Conservation (phyloP, 2,329 filamentous ascomycete genomes). For the Aspergillus sp. region DNA sequence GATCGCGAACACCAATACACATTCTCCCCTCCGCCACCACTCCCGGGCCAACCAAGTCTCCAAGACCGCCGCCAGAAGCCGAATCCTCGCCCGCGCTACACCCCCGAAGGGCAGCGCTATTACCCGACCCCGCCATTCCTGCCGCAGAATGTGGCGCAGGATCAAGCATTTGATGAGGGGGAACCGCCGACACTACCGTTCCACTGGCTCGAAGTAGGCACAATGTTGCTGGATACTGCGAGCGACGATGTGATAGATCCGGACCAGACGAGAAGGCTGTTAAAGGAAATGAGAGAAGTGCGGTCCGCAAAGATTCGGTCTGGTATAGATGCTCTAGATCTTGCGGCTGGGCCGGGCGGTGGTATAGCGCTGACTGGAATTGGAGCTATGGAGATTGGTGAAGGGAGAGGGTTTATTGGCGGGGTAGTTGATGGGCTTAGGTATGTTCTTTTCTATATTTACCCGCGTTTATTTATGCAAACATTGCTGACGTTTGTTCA, state of each 20-base stretch:
- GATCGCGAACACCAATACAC: slow-evolving; percentile 59
- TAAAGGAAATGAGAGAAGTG: slow-evolving; percentile 83
- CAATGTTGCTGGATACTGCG: slow-evolving; percentile 82
- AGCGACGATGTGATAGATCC: slow-evolving; percentile 76
- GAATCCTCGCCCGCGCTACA: slow-evolving; percentile 31
- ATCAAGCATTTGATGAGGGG: slow-evolving; percentile 49
- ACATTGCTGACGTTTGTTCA: slow-evolving; percentile 23
- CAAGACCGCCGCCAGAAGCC: slow-evolving; percentile 25
- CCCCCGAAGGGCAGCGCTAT: slow-evolving; percentile 41
- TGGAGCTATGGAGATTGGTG: slow-evolving; percentile 88
- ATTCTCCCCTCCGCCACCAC: slow-evolving; percentile 75
- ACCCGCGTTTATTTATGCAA: not conserved
- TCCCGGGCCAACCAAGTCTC: slow-evolving; percentile 49
- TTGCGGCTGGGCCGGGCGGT: slow-evolving; percentile 49
- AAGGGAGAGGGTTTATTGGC: slow-evolving; percentile 78
- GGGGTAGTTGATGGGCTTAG: slow-evolving; percentile 83
- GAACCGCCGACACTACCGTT: slow-evolving; percentile 65
- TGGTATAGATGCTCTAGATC: slow-evolving; percentile 69
- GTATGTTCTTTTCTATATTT: slow-evolving; percentile 32
- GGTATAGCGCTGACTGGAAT: slow-evolving; percentile 78
- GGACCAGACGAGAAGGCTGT: slow-evolving; percentile 69
- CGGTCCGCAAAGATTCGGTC: slow-evolving; percentile 84
- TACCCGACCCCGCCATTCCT: slow-evolving; percentile 71
- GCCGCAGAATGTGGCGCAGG: slow-evolving; percentile 68
- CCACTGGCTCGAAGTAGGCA: slow-evolving; percentile 90